Evolutionary conservation across 345 rosid species (phyloP).

Genomic region (Gossypium rotundifolium): DNA sequence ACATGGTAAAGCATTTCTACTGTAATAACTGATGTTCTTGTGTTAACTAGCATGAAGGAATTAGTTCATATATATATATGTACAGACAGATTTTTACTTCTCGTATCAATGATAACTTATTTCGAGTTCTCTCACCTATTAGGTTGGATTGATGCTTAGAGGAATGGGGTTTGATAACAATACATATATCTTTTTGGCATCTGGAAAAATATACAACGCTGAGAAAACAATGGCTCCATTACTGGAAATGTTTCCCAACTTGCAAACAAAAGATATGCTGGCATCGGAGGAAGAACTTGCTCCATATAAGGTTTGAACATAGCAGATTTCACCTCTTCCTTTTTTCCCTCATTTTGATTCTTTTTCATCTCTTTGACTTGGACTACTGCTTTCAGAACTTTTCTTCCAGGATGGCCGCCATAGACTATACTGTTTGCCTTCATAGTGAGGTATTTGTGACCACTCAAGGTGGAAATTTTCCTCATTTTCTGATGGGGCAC

Average conservation of each 20-base stretch:
- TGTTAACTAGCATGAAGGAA: not conserved
- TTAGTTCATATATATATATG: not conserved
- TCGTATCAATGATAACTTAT: not conserved
- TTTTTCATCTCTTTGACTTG: slow-evolving; percentile 24
- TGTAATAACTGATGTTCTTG: not conserved
- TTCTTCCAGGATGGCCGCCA: slow-evolving; percentile 99
- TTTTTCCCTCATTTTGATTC: not conserved
- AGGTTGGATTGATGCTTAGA: slow-evolving; percentile 99
- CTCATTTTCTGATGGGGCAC: slow-evolving; percentile 98
- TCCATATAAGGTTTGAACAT: slow-evolving; percentile 60
- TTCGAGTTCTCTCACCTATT: slow-evolving; percentile 14
- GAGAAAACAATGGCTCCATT: slow-evolving; percentile 88
- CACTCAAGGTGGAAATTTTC: slow-evolving; percentile 99
- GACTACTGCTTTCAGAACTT: slow-evolving; percentile 61
- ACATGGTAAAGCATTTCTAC: not conserved
- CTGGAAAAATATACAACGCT: slow-evolving; percentile 89
- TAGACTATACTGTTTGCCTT: slow-evolving; percentile 99
- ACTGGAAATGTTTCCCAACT: slow-evolving; percentile 92
- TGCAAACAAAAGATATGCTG: slow-evolving; percentile 86
- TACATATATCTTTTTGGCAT: slow-evolving; percentile 84
- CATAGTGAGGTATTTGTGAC: slow-evolving; percentile 99
- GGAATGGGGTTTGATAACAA: slow-evolving; percentile 97
- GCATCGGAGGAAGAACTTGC: slow-evolving; percentile 85
- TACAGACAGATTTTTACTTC: not conserved
- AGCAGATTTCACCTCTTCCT: not conserved